These are phyloP conservation scores for Serendipita sp. DNA, from an alignment of 768 basidiomycete genomes.

Conservation along the genomic window DNA sequence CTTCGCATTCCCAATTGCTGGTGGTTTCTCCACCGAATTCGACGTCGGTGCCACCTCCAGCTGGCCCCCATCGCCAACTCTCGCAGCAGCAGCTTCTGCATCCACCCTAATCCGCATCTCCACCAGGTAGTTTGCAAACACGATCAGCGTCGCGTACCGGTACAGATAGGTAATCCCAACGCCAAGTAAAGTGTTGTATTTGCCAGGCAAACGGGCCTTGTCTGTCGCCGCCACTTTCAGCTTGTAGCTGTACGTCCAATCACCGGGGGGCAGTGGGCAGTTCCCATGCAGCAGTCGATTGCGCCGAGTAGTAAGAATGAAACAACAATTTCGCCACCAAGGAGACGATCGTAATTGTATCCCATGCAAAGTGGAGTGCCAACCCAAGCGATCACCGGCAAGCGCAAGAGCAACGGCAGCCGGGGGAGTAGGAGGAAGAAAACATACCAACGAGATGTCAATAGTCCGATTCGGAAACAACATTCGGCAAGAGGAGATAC, in stretches of 20 bases:
- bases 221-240: slow-evolving; percentile 64
- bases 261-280: background rate
- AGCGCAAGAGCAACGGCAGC: background rate
- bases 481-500: slow-evolving; percentile 16
- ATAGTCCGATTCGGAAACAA: background rate
- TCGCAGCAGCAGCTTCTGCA: slow-evolving; percentile 6
- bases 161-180: slow-evolving; percentile 83
- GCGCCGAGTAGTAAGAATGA: background rate
- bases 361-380: background rate
- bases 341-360: background rate
- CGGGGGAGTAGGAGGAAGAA: background rate
- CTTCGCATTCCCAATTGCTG: slow-evolving; percentile 4
- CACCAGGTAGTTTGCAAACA: slow-evolving; percentile 88
- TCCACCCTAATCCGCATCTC: slow-evolving; percentile 26
- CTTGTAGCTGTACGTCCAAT: slow-evolving; percentile 49
- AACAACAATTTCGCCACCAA: background rate
- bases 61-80: too few relatives aligned
- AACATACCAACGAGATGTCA: background rate
- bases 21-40: slow-evolving; percentile 10
- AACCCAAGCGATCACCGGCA: too few relatives aligned
- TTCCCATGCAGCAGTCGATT: background rate
- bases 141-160: slow-evolving; percentile 74
- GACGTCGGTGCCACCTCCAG: too few relatives aligned
- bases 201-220: slow-evolving; percentile 41
- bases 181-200: slow-evolving; percentile 56